A percentile compares a stretch with the other conserved stretches of the same genome.
Conservation (phyloP, 805 yeast species). For the Wickerhamomyces strasburgensis region DNA sequence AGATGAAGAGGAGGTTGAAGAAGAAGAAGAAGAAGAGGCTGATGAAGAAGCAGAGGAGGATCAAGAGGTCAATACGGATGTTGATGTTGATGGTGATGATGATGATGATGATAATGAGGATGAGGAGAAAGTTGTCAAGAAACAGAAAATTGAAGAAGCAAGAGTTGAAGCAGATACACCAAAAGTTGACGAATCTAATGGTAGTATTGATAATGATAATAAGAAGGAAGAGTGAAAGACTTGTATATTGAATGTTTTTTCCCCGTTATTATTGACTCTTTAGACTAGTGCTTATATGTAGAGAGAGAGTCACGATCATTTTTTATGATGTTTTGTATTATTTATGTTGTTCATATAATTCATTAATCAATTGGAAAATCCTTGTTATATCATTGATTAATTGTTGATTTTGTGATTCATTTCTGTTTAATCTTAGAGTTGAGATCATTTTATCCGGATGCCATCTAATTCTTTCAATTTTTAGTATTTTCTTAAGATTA, state of each 20-base stretch:
- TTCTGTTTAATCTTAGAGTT: constrained; percentile 18
- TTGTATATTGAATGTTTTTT: background rate
- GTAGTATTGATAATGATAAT: constrained; percentile 4
- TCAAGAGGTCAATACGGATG: constrained; percentile 27
- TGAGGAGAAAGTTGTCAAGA: constrained; percentile 15
- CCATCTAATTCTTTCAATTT: constrained; percentile 57
- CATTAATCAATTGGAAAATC: constrained; percentile 40
- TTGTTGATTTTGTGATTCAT: constrained; percentile 5
- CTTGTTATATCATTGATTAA: constrained; percentile 29
- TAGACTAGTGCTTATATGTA: too few species aligned
- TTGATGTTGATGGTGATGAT: constrained; percentile 40
- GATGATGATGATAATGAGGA: constrained; percentile 4
- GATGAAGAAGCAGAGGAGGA: constrained; percentile 10
- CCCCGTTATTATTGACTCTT: background rate
- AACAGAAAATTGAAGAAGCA: constrained; percentile 4
- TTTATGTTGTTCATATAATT: constrained; percentile 28
- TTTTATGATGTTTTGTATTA: too few species aligned
- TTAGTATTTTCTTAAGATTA: constrained; percentile 24
- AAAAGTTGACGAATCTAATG: constrained; percentile 16
- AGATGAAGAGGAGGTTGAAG: constrained; percentile 28
- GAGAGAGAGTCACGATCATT: too few species aligned
- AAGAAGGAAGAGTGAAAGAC: background rate
- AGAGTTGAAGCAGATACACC: constrained; percentile 16
- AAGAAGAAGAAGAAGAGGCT: constrained; percentile 36
- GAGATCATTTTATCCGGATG: constrained; percentile 62